phyloP scores from a whole-genome alignment of 495 filamentous ascomycete genomes.

The Glonium stellatum region DNA sequence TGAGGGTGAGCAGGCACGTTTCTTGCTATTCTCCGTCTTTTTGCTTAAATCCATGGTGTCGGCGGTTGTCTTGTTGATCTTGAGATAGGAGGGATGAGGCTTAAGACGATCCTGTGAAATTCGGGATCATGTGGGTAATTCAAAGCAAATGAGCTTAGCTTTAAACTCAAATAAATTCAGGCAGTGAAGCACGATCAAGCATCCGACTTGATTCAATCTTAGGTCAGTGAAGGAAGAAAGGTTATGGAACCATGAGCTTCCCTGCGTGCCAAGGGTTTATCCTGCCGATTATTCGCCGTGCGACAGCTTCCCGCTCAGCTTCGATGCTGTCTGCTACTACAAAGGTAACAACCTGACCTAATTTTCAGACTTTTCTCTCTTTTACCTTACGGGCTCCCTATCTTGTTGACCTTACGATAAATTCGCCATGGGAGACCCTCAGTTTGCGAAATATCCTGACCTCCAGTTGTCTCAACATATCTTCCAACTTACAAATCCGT shows the following conservation, averaged over 20 bases:
- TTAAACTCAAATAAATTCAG: no score
- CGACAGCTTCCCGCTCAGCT: no score
- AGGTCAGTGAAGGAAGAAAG: no score
- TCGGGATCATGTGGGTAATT: background rate
- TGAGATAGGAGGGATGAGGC: background rate
- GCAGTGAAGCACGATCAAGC: no score
- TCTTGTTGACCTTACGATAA: background rate
- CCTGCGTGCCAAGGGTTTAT: no score
- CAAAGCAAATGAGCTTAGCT: no score
- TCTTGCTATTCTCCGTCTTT: slow-evolving; percentile 6
- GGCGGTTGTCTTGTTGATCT: background rate
- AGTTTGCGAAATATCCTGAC: slow-evolving; percentile 90
- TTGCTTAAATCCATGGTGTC: slow-evolving; percentile 2
- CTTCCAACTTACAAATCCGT: slow-evolving; percentile 90
- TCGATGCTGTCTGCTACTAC: background rate
- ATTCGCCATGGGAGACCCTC: slow-evolving; percentile 84
- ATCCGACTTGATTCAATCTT: no score
- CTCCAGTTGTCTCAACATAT: slow-evolving; percentile 91
- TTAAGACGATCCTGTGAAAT: background rate
- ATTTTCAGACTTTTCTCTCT: background rate
- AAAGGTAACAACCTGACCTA: background rate
- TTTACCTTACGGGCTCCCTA: background rate
- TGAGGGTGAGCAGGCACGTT: slow-evolving; percentile 19
- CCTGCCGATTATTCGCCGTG: no score
- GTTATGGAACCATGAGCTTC: no score